Conservation (phyloP, 2,329 filamentous ascomycete species). For the Fusarium humuli region DNA sequence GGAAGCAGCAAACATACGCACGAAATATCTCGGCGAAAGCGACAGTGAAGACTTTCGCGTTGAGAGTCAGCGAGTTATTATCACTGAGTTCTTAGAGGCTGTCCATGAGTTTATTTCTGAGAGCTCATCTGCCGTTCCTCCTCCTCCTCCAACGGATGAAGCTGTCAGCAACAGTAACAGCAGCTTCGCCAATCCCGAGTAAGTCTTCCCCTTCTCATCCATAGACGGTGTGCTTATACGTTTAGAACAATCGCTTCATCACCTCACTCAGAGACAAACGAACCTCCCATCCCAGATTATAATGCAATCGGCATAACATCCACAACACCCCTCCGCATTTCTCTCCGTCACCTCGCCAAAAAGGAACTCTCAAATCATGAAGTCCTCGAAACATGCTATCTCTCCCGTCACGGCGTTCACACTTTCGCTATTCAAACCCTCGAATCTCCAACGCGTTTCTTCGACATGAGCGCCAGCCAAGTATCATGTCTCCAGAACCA, state of each 20-base stretch:
- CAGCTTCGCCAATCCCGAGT: conserved; percentile 26
- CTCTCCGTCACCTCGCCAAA: conserved; percentile 44
- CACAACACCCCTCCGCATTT: conserved; percentile 42
- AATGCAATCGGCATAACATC: conserved; percentile 45
- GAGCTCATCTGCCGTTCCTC: conserved; percentile 28
- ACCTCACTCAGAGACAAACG: conserved; percentile 39
- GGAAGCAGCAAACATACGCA: conserved; percentile 37
- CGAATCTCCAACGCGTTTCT: conserved; percentile 45
- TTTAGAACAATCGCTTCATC: conserved; percentile 41
- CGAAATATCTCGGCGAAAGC: conserved; percentile 27
- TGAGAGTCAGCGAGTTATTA: conserved; percentile 27
- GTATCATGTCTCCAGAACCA: conserved; percentile 38
- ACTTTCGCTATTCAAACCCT: conserved; percentile 44
- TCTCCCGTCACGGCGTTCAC: conserved; percentile 32
- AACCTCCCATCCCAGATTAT: conserved; percentile 43
- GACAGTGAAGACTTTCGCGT: conserved; percentile 40
- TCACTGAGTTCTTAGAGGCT: conserved; percentile 41
- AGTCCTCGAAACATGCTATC: conserved; percentile 39
- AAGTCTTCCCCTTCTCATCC: background rate
- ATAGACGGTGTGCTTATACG: accelerated
- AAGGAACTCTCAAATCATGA: conserved; percentile 45
- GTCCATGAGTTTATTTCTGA: conserved; percentile 44
- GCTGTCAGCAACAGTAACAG: conserved; percentile 25
- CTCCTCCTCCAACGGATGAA: conserved; percentile 17
- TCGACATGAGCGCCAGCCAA: conserved; percentile 39